Evolutionary conservation across 2,329 filamentous ascomycete genomes (phyloP).

Genomic region (Fusarium sororula): DNA sequence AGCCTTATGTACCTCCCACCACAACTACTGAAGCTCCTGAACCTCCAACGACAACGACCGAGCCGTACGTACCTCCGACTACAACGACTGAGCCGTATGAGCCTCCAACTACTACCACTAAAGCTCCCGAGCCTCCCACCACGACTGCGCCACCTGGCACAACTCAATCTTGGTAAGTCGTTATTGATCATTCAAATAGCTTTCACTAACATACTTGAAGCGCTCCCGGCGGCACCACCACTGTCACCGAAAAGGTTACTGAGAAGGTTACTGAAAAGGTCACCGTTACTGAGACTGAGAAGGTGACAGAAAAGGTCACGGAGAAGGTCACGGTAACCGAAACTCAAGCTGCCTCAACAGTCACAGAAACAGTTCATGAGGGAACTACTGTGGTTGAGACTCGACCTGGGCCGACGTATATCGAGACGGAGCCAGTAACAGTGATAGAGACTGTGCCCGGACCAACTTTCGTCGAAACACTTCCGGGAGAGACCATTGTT

Average conservation of each 20-base stretch:
- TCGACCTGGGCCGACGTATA: not conserved
- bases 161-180: constrained; percentile 16
- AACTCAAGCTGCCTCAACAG: not conserved
- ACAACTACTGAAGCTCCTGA: not conserved
- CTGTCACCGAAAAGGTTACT: not conserved
- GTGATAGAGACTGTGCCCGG: constrained; percentile 2
- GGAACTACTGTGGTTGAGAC: constrained; percentile 14
- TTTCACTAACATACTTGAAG: constrained; percentile 1
- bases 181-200: not conserved
- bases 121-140: not conserved
- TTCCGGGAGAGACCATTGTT: constrained; percentile 7
- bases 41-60: not conserved
- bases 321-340: constrained; percentile 1
- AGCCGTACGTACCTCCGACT: not conserved
- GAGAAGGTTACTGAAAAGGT: constrained; percentile 4
- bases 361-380: constrained; percentile 3
- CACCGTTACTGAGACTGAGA: not conserved
- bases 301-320: not conserved
- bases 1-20: not conserved
- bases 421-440: constrained; percentile 6
- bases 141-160: not conserved
- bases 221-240: not conserved
- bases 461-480: constrained; percentile 3
- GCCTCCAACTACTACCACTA: not conserved
- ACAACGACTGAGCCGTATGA: not conserved